phyloP scores from a whole-genome alignment of 2,329 filamentous ascomycete species.

The Paecilomyces niveus region DNA sequence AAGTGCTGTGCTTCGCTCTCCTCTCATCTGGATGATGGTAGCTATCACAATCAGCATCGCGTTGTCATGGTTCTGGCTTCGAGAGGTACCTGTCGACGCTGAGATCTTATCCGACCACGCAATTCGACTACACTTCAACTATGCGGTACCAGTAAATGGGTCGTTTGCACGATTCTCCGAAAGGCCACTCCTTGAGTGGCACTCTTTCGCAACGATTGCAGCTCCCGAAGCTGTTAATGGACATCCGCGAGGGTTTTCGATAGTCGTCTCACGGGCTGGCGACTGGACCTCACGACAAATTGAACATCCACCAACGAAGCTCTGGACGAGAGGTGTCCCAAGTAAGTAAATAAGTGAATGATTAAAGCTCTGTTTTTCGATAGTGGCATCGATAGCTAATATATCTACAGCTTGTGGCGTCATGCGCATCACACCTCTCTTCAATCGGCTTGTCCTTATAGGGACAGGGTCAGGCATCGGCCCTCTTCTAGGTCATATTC shows the following conservation, averaged over 20 bases:
- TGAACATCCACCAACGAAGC: slow-evolving; percentile 9
- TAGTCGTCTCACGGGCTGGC: slow-evolving; percentile 1
- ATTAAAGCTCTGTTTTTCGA: not conserved
- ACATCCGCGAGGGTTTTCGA: not conserved
- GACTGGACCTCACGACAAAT: slow-evolving; percentile 18
- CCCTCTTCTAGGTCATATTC: slow-evolving; percentile 27
- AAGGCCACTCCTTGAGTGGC: slow-evolving; percentile 15
- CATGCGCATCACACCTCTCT: slow-evolving; percentile 27
- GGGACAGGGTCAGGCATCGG: slow-evolving; percentile 35
- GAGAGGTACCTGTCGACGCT: slow-evolving; percentile 12
- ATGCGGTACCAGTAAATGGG: slow-evolving; percentile 11
- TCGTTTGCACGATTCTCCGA: slow-evolving; percentile 11
- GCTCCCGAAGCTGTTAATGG: slow-evolving; percentile 1
- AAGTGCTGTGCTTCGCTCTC: slow-evolving; percentile 3
- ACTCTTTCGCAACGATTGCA: slow-evolving; percentile 16
- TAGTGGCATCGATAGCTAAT: slow-evolving; percentile 1
- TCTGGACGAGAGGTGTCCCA: slow-evolving; percentile 14
- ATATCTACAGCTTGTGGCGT: slow-evolving; percentile 19
- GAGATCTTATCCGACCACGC: slow-evolving; percentile 17
- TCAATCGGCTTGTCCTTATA: slow-evolving; percentile 29
- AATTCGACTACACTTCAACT: slow-evolving; percentile 15
- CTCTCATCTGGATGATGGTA: slow-evolving; percentile 15
- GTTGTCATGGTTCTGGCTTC: slow-evolving; percentile 14
- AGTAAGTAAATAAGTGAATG: slow-evolving; percentile 2
- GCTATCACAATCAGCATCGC: slow-evolving; percentile 14